Conservation (phyloP, 2,329 filamentous ascomycete genomes). For the Sarocladium kiliense region DNA sequence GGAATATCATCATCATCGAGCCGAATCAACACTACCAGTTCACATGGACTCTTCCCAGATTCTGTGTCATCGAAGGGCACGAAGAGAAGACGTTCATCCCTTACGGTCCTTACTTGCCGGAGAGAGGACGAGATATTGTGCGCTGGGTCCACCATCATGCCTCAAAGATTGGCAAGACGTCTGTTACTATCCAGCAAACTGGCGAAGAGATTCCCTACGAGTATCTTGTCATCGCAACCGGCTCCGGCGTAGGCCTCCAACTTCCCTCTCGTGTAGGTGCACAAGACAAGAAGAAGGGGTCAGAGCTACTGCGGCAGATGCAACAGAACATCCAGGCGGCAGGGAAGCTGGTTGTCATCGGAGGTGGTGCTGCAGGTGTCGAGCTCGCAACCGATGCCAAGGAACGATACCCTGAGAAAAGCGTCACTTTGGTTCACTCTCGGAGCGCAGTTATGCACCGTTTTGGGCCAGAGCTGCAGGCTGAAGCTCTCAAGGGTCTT, state of each 20-base stretch:
- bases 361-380: constrained; percentile 57
- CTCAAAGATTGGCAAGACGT: constrained; percentile 26
- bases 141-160: constrained; percentile 39
- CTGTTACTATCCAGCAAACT: constrained; percentile 31
- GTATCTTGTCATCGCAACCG: constrained; percentile 50
- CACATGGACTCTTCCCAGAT: constrained; percentile 51
- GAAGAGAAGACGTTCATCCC: constrained; percentile 58
- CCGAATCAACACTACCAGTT: constrained; percentile 52
- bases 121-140: constrained; percentile 20
- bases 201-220: constrained; percentile 33
- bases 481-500: constrained; percentile 34
- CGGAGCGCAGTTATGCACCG: constrained; percentile 40
- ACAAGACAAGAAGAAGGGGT: constrained; percentile 34
- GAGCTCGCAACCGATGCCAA: constrained; percentile 58
- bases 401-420: constrained; percentile 48
- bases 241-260: constrained; percentile 62
- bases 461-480: constrained; percentile 40
- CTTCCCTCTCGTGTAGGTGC: constrained; percentile 44
- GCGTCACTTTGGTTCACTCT: constrained; percentile 48
- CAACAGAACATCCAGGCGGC: constrained; percentile 40
- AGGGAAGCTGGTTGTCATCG: constrained; percentile 42
- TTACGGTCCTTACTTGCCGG: constrained; percentile 32
- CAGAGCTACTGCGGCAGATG: constrained; percentile 30
- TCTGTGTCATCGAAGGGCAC: constrained; percentile 47
- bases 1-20: constrained; percentile 47